These are phyloP conservation scores for Naegleria fowleri DNA, from an alignment of 208 protist genomes.

Conservation along the genomic window DNA sequence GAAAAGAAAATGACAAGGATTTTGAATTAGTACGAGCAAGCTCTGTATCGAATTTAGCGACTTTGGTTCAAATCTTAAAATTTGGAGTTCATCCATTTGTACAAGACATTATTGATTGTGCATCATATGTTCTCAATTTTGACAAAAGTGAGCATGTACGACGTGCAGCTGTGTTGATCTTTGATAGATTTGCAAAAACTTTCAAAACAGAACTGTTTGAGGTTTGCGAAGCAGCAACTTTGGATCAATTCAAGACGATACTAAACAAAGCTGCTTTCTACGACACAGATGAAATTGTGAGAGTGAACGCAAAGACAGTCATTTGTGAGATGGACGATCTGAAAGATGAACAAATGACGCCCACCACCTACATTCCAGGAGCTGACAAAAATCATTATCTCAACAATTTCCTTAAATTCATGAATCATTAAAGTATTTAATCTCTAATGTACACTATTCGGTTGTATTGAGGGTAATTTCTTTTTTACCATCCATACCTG, in stretches of 20 bases:
- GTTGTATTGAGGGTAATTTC: background rate
- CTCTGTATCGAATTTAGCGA: background rate
- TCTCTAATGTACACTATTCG: background rate
- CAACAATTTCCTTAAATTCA: background rate
- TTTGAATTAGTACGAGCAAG: background rate
- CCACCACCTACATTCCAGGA: background rate
- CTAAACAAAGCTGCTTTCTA: background rate
- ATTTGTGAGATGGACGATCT: background rate
- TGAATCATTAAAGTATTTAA: background rate
- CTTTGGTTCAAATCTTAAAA: background rate
- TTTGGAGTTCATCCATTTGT: slow-evolving; percentile 6
- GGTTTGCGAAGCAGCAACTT: background rate
- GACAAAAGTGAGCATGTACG: background rate
- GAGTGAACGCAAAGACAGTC: background rate
- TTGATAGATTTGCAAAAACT: background rate
- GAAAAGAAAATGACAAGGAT: background rate
- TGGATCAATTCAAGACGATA: background rate
- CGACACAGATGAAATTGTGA: background rate
- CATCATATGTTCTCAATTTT: background rate
- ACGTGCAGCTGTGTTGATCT: background rate
- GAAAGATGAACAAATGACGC: background rate
- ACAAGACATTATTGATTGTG: background rate
- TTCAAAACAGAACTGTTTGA: background rate
- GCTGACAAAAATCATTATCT: background rate
- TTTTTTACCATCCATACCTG: background rate